These are phyloP conservation scores for Monosporascus sp. DNA, from an alignment of 2,329 filamentous ascomycete species.

Conservation along the genomic window DNA sequence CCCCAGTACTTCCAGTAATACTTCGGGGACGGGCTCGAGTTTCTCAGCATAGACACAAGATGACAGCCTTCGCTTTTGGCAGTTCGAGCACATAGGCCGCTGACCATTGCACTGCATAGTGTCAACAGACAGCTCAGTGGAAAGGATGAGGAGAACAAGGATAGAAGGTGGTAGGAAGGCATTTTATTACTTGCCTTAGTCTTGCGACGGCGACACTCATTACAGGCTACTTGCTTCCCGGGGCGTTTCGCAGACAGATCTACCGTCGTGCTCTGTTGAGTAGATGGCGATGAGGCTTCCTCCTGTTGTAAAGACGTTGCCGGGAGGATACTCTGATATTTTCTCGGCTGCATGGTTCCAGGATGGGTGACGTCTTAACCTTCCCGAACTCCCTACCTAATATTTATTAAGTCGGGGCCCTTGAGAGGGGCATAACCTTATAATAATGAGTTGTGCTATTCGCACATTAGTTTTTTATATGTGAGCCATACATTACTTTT, in stretches of 20 bases:
- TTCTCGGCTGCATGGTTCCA: conserved; percentile 5
- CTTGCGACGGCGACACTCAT: conserved; percentile 15
- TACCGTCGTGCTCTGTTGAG: conserved; percentile 1
- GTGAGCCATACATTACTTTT: too few relatives aligned
- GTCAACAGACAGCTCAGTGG: not conserved
- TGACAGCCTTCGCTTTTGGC: conserved; percentile 7
- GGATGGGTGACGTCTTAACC: not conserved
- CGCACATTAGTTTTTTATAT: too few relatives aligned
- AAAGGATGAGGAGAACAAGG: not conserved
- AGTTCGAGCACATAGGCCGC: conserved; percentile 13
- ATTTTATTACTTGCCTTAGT: conserved; percentile 10
- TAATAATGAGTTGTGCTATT: too few relatives aligned
- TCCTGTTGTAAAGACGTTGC: not conserved
- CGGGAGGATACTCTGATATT: conserved; percentile 7
- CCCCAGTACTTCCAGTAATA: conserved; percentile 18
- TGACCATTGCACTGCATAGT: conserved; percentile 14
- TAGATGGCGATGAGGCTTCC: not conserved
- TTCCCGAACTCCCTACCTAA: not conserved
- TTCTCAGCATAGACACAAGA: conserved; percentile 13
- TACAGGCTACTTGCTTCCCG: conserved; percentile 13
- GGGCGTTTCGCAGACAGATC: not conserved
- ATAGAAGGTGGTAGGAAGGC: not conserved
- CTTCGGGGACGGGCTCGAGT: conserved; percentile 8
- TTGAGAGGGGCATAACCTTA: too few relatives aligned
- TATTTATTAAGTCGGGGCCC: not conserved